Evolutionary conservation across 768 basidiomycete species (phyloP).

Genomic region (Amanita rimosa): DNA sequence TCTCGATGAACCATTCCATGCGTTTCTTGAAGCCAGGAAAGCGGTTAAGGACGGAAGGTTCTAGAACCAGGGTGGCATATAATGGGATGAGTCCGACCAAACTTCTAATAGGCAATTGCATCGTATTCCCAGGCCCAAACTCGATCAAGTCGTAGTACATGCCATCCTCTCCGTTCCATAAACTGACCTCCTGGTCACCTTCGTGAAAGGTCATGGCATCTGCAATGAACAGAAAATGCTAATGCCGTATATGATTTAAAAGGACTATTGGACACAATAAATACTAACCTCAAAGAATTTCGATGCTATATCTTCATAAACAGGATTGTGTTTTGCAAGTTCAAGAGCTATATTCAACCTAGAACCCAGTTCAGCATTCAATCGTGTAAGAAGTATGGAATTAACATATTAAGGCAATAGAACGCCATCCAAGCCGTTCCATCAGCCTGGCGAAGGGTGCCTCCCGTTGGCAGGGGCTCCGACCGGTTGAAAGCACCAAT

Average conservation of each 20-base stretch:
- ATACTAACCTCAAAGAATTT: constrained; percentile 80
- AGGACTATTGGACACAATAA: not conserved
- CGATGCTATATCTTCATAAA: constrained; percentile 98
- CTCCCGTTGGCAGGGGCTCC: constrained; percentile 92
- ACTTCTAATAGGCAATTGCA: constrained; percentile 89
- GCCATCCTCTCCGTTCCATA: constrained; percentile 96
- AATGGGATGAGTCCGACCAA: constrained; percentile 97
- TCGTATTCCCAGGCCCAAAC: constrained; percentile 68
- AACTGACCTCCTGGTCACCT: constrained; percentile 65
- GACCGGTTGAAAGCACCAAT: constrained; percentile 98
- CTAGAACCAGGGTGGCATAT: constrained; percentile 89
- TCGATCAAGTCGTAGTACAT: constrained; percentile 98
- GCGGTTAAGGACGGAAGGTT: constrained; percentile 78
- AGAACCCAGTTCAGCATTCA: constrained; percentile 4
- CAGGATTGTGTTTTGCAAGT: constrained; percentile 92
- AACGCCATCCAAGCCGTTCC: constrained; percentile 99
- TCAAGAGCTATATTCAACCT: constrained; percentile 97
- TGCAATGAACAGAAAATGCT: constrained; percentile 98
- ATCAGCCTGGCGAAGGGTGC: constrained; percentile 89
- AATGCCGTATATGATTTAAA: not conserved
- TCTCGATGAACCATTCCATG: constrained; percentile 97
- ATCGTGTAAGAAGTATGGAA: not conserved
- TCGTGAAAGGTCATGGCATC: constrained; percentile 95
- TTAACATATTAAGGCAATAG: constrained; percentile 92
- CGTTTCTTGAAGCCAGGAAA: constrained; percentile 99